Evolutionary conservation across 1,284 basidiomycete genomes (phyloP).

Genomic region (Pyrrhoderma noxium): DNA sequence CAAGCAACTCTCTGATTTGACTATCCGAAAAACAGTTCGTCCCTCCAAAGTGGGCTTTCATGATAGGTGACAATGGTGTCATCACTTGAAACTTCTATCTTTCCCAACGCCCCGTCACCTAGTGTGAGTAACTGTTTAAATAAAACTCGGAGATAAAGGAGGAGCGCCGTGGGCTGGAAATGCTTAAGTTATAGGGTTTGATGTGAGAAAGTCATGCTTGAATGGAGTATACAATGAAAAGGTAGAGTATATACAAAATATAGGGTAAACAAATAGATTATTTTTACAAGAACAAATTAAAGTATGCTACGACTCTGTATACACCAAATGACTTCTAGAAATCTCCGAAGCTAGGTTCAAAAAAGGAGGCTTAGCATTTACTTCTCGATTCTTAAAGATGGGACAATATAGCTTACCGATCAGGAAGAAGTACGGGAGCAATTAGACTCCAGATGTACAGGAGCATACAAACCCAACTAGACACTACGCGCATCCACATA

Average conservation of each 20-base stretch:
- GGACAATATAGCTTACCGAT: conserved; percentile 41
- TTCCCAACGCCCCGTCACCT: too few species aligned
- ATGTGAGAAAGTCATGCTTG: too few species aligned
- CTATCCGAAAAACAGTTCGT: too few species aligned
- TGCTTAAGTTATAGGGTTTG: too few species aligned
- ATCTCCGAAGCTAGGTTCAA: conserved; percentile 12
- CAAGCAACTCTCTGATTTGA: not conserved
- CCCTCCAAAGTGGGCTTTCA: conserved; percentile 5
- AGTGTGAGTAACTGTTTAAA: too few species aligned
- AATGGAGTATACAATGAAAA: too few species aligned
- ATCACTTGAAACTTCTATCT: conserved; percentile 1
- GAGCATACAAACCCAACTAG: conserved; percentile 88
- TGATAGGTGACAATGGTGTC: conserved; percentile 9
- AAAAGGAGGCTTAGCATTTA: not conserved
- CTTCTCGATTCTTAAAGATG: not conserved
- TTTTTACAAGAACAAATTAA: not conserved
- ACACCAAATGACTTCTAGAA: conserved; percentile 4
- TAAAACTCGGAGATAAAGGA: too few species aligned
- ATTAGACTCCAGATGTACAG: conserved; percentile 89
- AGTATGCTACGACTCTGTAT: not conserved
- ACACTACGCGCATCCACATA: conserved; percentile 99
- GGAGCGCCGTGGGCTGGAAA: too few species aligned
- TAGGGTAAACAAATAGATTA: not conserved
- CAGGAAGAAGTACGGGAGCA: conserved; percentile 86
- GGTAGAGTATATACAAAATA: too few species aligned